Conservation (phyloP, 345 rosid species). For the Toxicodendron radicans region DNA sequence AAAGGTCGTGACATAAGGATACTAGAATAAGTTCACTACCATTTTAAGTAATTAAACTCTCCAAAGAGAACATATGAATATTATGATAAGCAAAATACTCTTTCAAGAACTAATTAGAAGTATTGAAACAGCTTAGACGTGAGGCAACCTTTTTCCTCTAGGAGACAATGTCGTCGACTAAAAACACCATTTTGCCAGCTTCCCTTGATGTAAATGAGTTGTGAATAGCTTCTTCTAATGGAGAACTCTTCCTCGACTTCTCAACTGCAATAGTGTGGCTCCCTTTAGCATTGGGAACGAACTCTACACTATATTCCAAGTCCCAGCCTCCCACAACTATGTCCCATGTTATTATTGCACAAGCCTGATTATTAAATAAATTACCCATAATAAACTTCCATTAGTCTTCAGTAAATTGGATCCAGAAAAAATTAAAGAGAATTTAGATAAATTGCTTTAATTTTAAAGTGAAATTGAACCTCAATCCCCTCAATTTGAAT, state of each 20-base stretch:
- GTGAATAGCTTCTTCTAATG: slow-evolving; percentile 69
- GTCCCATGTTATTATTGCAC: slow-evolving; percentile 93
- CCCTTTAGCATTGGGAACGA: slow-evolving; percentile 72
- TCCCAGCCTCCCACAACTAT: slow-evolving; percentile 99
- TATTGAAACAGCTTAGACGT: slow-evolving; percentile 13
- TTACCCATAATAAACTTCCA: background rate
- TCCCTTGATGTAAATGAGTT: slow-evolving; percentile 73
- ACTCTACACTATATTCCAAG: slow-evolving; percentile 92
- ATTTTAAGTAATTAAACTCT: too few species aligned
- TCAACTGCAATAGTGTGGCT: slow-evolving; percentile 85
- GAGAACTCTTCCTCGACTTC: slow-evolving; percentile 56
- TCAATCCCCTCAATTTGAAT: too few species aligned
- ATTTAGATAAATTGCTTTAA: too few species aligned
- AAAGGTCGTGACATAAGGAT: too few species aligned
- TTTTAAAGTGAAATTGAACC: too few species aligned
- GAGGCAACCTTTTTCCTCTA: slow-evolving; percentile 78
- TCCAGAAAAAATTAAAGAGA: too few species aligned
- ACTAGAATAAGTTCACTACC: too few species aligned
- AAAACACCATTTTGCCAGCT: slow-evolving; percentile 84
- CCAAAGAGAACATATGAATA: background rate
- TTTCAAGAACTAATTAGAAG: slow-evolving; percentile 13
- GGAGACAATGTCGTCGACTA: slow-evolving; percentile 80
- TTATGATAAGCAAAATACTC: background rate
- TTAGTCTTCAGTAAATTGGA: background rate
- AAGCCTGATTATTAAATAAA: slow-evolving; percentile 43